A percentile compares a stretch with the other conserved stretches of the same genome.
These are phyloP conservation scores for Tetrapisispora namnaoensis DNA, from an alignment of 805 yeast genomes.

Conservation along the genomic window DNA sequence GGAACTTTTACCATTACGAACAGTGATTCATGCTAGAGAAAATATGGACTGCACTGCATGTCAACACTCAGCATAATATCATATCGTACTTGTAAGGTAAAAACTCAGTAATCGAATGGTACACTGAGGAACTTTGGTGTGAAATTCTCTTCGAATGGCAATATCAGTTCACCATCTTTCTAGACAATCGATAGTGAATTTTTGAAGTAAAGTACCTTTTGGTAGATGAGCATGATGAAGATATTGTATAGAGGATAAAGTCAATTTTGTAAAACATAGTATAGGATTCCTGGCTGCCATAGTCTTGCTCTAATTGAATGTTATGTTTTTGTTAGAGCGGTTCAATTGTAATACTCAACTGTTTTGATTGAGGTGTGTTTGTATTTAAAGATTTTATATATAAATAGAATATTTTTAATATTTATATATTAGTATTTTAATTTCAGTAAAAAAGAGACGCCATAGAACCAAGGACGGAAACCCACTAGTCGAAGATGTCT, in stretches of 20 bases:
- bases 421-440: neutral
- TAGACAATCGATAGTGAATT: too few relatives aligned
- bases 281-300: neutral
- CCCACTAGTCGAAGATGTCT: conserved; percentile 48
- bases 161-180: too few relatives aligned
- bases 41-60: neutral
- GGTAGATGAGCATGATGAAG: too few relatives aligned
- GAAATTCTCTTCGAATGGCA: too few relatives aligned
- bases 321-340: neutral
- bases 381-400: neutral
- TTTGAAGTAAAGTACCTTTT: too few relatives aligned
- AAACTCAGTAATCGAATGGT: too few relatives aligned
- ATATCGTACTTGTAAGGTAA: too few relatives aligned
- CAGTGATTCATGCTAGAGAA: neutral
- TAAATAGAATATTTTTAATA: neutral
- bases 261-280: neutral
- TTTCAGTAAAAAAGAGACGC: neutral
- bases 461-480: conserved; percentile 7
- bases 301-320: neutral
- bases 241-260: too few relatives aligned
- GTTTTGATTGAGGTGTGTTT: neutral
- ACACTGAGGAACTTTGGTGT: too few relatives aligned
- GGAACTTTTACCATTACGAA: neutral
- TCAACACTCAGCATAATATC: too few relatives aligned
- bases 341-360: too few relatives aligned